Evolutionary conservation across 2,329 filamentous ascomycete genomes (phyloP).

Genomic region (Helicocarpus griseus): DNA sequence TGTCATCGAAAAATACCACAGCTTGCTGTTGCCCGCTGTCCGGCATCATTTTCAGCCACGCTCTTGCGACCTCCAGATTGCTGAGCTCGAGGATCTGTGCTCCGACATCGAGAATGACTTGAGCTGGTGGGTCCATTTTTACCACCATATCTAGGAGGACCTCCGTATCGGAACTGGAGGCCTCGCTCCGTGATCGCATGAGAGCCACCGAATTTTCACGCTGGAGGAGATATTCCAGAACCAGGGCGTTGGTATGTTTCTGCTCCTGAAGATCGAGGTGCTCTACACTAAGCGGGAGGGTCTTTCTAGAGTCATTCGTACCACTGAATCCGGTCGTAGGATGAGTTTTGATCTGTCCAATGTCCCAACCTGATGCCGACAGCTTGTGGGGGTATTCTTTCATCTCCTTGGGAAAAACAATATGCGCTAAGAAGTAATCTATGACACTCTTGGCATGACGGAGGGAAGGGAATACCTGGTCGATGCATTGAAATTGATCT

Average conservation of each 20-base stretch:
- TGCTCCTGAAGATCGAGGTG: slow-evolving; percentile 49
- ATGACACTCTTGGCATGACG: slow-evolving; percentile 45
- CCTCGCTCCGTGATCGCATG: slow-evolving; percentile 12
- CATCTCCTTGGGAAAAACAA: slow-evolving; percentile 54
- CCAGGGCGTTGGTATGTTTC: slow-evolving; percentile 57
- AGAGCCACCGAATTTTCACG: slow-evolving; percentile 36
- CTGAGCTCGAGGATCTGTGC: slow-evolving; percentile 57
- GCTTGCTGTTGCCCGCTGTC: slow-evolving; percentile 26
- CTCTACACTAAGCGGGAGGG: slow-evolving; percentile 47
- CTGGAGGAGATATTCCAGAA: slow-evolving; percentile 50
- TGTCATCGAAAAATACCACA: slow-evolving; percentile 46
- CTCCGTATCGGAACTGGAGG: slow-evolving; percentile 12
- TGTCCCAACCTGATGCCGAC: slow-evolving; percentile 58
- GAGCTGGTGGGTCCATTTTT: slow-evolving; percentile 29
- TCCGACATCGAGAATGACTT: slow-evolving; percentile 61
- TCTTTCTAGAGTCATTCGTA: slow-evolving; percentile 53
- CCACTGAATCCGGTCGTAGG: slow-evolving; percentile 59
- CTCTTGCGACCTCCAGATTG: slow-evolving; percentile 45
- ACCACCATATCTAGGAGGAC: slow-evolving; percentile 41
- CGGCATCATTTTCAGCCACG: slow-evolving; percentile 40
- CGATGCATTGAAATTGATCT: slow-evolving; percentile 41
- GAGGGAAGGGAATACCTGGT: slow-evolving; percentile 45
- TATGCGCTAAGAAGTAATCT: slow-evolving; percentile 52
- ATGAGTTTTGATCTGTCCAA: slow-evolving; percentile 36
- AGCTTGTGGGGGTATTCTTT: slow-evolving; percentile 56